Evolutionary conservation across 208 protist genomes (phyloP).

Genomic region (Trypanosoma theileri): DNA sequence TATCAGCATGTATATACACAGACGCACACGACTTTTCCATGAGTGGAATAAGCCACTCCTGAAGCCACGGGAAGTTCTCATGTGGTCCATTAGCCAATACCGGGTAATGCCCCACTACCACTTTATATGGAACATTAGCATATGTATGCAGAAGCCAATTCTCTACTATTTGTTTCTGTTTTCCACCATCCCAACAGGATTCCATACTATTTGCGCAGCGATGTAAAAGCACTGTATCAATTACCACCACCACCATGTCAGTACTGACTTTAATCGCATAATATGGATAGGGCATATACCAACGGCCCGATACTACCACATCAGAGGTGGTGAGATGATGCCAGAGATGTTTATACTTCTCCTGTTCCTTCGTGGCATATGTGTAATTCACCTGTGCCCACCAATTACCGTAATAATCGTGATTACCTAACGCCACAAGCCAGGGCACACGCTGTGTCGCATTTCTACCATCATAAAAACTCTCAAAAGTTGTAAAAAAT

Average conservation of each 20-base stretch:
- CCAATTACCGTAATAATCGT: conserved; percentile 43
- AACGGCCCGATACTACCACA: conserved; percentile 23
- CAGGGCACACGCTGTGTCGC: conserved; percentile 31
- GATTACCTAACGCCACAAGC: conserved; percentile 49
- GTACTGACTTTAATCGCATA: conserved; percentile 27
- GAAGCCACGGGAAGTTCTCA: conserved; percentile 35
- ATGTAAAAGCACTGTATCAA: conserved; percentile 39
- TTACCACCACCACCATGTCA: conserved; percentile 32
- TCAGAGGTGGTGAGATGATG: background rate
- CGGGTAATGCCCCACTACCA: conserved; percentile 58
- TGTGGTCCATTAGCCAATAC: conserved; percentile 44
- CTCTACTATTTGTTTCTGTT: conserved; percentile 30
- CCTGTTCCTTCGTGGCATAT: conserved; percentile 5
- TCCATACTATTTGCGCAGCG: conserved; percentile 11
- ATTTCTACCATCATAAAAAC: conserved; percentile 25
- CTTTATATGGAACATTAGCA: conserved; percentile 25
- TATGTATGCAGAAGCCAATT: conserved; percentile 32
- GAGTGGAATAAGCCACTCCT: conserved; percentile 37
- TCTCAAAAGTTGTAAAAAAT: conserved; percentile 40
- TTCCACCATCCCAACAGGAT: conserved; percentile 28
- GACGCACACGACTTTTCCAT: conserved; percentile 27
- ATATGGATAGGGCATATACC: conserved; percentile 39
- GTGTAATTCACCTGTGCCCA: conserved; percentile 34
- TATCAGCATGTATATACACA: conserved; percentile 50
- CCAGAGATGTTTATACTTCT: conserved; percentile 5